Percentiles rank a stretch among this genome's conserved stretches.
phyloP scores from a whole-genome alignment of 2,329 filamentous ascomycete species.

The Alternaria arborescens region DNA sequence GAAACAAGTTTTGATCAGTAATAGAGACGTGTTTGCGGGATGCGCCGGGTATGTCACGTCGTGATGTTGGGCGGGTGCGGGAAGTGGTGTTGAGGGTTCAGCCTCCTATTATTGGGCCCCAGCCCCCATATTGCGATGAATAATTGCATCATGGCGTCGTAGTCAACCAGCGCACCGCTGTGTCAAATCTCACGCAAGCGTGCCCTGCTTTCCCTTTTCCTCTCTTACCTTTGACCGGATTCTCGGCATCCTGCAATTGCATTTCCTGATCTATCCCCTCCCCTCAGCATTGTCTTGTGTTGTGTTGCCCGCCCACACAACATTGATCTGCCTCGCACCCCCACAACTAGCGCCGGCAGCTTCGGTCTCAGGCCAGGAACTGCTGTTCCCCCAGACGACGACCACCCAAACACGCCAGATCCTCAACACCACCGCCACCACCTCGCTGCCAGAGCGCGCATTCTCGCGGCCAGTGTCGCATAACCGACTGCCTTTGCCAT shows the following conservation, averaged over 20 bases:
- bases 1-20: not conserved
- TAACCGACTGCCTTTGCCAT: constrained; percentile 24
- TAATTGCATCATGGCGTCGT: constrained; percentile 44
- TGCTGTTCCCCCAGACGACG: constrained; percentile 28
- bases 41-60: not conserved
- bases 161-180: constrained; percentile 21
- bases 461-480: constrained; percentile 22
- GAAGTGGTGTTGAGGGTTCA: constrained; percentile 25
- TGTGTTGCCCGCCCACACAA: constrained; percentile 16
- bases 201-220: constrained; percentile 15
- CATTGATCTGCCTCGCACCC: constrained; percentile 12
- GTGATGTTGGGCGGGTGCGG: not conserved
- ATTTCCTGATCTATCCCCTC: not conserved
- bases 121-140: constrained; percentile 32
- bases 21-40: not conserved
- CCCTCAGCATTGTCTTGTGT: constrained; percentile 11
- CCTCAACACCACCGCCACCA: constrained; percentile 12
- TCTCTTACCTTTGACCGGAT: constrained; percentile 8
- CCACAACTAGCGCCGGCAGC: constrained; percentile 34
- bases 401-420: constrained; percentile 15
- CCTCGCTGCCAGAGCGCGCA: constrained; percentile 16
- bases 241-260: constrained; percentile 10
- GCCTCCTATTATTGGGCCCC: constrained; percentile 40
- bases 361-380: constrained; percentile 29
- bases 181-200: constrained; percentile 23